A percentile compares a stretch with the other conserved stretches of the same genome.
Evolutionary conservation across 2,329 filamentous ascomycete genomes (phyloP).

Genomic region (Aphanoascus verrucosus): DNA sequence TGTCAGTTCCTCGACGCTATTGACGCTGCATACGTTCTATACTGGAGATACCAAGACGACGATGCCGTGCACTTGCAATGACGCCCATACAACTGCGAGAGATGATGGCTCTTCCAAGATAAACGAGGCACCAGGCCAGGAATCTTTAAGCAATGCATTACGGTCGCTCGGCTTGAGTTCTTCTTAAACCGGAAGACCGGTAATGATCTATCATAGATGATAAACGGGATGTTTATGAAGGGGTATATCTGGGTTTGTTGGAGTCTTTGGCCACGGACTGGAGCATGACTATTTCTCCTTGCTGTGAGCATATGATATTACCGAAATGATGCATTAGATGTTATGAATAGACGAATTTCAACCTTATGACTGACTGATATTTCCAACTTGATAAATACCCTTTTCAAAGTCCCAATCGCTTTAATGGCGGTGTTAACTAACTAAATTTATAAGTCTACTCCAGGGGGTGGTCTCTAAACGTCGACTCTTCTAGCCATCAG

Average conservation of each 20-base stretch:
- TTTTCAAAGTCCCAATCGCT: too few species aligned
- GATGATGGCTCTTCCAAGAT: background rate
- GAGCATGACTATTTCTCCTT: too few species aligned
- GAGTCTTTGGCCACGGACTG: too few species aligned
- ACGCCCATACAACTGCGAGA: background rate
- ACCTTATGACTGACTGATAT: too few species aligned
- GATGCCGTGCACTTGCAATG: background rate
- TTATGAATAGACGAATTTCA: too few species aligned
- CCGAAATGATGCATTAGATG: too few species aligned
- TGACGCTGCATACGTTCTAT: conserved; percentile 8
- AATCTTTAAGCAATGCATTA: background rate
- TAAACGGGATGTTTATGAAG: background rate
- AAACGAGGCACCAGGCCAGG: background rate
- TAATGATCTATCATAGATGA: background rate
- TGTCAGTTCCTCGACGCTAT: conserved; percentile 12
- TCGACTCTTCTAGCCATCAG: too few species aligned
- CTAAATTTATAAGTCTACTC: too few species aligned
- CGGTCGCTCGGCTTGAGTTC: background rate
- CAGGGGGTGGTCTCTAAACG: too few species aligned
- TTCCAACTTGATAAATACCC: too few species aligned
- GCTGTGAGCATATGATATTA: too few species aligned
- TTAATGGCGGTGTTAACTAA: too few species aligned
- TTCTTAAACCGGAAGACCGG: background rate
- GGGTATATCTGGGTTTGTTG: background rate
- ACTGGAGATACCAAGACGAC: background rate